phyloP scores from a whole-genome alignment of 768 basidiomycete genomes.

The Tephrocybe rancida region DNA sequence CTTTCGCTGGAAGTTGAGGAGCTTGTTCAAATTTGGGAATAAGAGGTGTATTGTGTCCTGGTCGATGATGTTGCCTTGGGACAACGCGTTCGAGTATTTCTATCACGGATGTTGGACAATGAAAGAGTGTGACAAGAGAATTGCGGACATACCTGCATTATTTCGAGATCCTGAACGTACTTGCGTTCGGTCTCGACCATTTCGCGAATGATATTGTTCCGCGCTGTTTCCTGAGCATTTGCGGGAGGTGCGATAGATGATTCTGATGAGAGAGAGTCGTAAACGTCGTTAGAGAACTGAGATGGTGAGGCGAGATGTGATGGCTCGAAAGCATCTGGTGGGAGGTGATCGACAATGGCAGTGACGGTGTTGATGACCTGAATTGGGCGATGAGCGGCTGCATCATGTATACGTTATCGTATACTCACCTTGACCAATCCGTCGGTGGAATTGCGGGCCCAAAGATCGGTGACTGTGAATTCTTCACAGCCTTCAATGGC shows the following conservation, averaged over 20 bases:
- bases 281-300: conserved; percentile 57
- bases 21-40: conserved; percentile 92
- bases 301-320: conserved; percentile 60
- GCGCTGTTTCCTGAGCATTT: conserved; percentile 64
- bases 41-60: conserved; percentile 95
- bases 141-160: conserved; percentile 77
- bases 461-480: conserved; percentile 91
- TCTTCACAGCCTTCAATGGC: conserved; percentile 72
- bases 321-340: conserved; percentile 67
- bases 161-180: conserved; percentile 95
- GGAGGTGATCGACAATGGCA: conserved; percentile 77
- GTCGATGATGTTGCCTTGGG: conserved; percentile 83
- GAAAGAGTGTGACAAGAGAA: conserved; percentile 5
- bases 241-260: conserved; percentile 42
- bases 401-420: background rate
- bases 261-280: conserved; percentile 57
- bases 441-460: conserved; percentile 89
- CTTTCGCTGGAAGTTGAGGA: conserved; percentile 95
- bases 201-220: conserved; percentile 83
- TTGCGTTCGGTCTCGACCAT: conserved; percentile 94
- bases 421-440: conserved; percentile 88
- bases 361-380: conserved; percentile 92
- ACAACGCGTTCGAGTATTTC: conserved; percentile 88
- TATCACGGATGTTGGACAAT: conserved; percentile 33
- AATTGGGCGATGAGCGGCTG: conserved; percentile 6